phyloP scores from a whole-genome alignment of 2,329 filamentous ascomycete genomes.

The Knufia petricola region DNA sequence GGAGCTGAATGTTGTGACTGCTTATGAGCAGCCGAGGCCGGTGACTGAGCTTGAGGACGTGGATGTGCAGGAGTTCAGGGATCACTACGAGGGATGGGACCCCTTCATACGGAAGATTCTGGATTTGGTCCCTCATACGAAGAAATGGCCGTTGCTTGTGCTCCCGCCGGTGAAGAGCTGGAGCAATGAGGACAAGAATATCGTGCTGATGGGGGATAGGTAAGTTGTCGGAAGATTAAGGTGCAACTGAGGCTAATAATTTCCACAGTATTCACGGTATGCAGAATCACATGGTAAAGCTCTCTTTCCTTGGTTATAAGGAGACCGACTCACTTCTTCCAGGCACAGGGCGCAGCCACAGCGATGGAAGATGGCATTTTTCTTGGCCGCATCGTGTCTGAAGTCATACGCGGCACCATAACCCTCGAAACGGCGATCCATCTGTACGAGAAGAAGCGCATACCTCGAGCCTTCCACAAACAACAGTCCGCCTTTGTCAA shows the following conservation, averaged over 20 bases:
- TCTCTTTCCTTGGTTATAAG: not conserved
- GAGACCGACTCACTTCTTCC: not conserved
- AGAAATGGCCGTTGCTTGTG: conserved; percentile 36
- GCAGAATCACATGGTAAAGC: conserved; percentile 12
- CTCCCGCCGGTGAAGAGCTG: conserved; percentile 34
- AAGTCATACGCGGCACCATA: conserved; percentile 29
- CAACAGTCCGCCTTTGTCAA: conserved; percentile 15
- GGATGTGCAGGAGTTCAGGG: conserved; percentile 35
- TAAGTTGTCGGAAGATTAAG: not conserved
- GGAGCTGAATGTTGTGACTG: conserved; percentile 19
- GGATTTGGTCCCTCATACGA: conserved; percentile 31
- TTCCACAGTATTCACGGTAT: conserved; percentile 37
- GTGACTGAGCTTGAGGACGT: conserved; percentile 27
- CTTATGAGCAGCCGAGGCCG: conserved; percentile 15
- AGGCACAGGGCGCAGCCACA: conserved; percentile 36
- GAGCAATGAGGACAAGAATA: conserved; percentile 34
- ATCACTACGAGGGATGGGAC: conserved; percentile 38
- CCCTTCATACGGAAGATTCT: conserved; percentile 35
- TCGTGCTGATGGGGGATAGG: conserved; percentile 34
- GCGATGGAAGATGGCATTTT: conserved; percentile 38
- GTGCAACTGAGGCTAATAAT: conserved; percentile 27
- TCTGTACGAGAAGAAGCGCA: conserved; percentile 34
- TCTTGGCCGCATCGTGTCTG: conserved; percentile 30
- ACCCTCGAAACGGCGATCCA: conserved; percentile 28
- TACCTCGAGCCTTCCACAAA: conserved; percentile 32